Evolutionary conservation across 1,139 yeast genomes (phyloP), one percentile per base, ranked within the genome.

Genomic region (Meyerozyma guilliermondii): DNA sequence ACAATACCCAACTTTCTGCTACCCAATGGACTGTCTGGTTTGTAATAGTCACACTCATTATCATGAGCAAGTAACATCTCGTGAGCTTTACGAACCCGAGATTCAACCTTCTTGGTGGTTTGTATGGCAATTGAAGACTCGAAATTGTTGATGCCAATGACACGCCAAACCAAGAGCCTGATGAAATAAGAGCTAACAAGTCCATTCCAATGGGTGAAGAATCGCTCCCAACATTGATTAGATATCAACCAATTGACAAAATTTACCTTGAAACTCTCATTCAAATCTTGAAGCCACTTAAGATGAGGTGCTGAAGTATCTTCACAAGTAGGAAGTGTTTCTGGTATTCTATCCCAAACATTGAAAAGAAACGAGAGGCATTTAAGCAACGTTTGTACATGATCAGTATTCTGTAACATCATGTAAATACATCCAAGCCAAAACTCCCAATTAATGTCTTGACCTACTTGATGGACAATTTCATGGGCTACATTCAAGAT

Each of bases 141-240:
- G 49, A 57, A 65, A 48, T 69, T 69, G 50, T 71, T 71, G 23
- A 74, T 60, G 2, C 83, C 83, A 23, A 83, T 64, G 2, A 79
- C 53, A 50, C 88, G 73, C 87, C 94, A 87, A 41, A 86, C 71
- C 14, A 87, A 49, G 26, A 87, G 66, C 41, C 89, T 69, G 40
- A 80, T 68, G 58, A 82, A 87, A 54, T 81, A 84, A 2, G 84
- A 75, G 37, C 95, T 69, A 14, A 86, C 81, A 26, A 86, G 61
- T 2, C 95, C 91, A 51, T 81, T 78, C 88, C 95, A 87, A 60
- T 87, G 95, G 38, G 82, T 75, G 53, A 87, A 80, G 47, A 78
- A 78, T 37, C 71, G 66, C 38, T 62, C 60, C 80, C 87, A 84
- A 39, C 66, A 63, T 2, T 60, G 57, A 5, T 66, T 60, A 3